Conservation (phyloP, 345 rosid species). For the Corchorus capsularis region DNA sequence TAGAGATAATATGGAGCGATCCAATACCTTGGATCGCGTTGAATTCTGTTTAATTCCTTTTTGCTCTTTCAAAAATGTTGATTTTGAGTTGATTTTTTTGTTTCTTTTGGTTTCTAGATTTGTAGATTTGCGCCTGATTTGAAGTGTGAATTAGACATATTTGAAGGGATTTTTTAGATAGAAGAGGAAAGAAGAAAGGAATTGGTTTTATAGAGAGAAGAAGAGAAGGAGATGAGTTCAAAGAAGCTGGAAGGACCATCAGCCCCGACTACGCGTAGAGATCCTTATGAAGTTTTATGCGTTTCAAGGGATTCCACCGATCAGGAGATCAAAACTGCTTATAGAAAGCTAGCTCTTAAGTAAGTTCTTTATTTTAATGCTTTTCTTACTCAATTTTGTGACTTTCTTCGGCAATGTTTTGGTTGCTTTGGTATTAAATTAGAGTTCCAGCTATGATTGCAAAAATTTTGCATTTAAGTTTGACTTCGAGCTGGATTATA, state of each 20-base stretch:
- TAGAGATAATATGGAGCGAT: slow-evolving; percentile 16
- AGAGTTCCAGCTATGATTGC: background rate
- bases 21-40: slow-evolving; percentile 9
- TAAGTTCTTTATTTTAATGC: slow-evolving; percentile 32
- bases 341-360: slow-evolving; percentile 96
- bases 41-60: slow-evolving; percentile 11
- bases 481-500: slow-evolving; percentile 16
- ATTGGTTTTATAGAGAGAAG: background rate
- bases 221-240: slow-evolving; percentile 46
- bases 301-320: slow-evolving; percentile 87
- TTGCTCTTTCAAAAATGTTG: background rate
- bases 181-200: background rate
- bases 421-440: background rate
- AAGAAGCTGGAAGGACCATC: slow-evolving; percentile 75
- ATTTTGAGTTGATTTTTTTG: background rate
- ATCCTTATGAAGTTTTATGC: slow-evolving; percentile 89
- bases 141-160: background rate
- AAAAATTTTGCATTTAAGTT: background rate
- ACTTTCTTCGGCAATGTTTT: background rate
- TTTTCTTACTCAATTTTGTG: slow-evolving; percentile 5
- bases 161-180: background rate
- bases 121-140: slow-evolving; percentile 10
- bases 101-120: background rate
- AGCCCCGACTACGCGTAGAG: slow-evolving; percentile 63
- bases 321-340: slow-evolving; percentile 95